Evolutionary conservation across 2,329 filamentous ascomycete species (phyloP).

Genomic region (Lojkania enalia): DNA sequence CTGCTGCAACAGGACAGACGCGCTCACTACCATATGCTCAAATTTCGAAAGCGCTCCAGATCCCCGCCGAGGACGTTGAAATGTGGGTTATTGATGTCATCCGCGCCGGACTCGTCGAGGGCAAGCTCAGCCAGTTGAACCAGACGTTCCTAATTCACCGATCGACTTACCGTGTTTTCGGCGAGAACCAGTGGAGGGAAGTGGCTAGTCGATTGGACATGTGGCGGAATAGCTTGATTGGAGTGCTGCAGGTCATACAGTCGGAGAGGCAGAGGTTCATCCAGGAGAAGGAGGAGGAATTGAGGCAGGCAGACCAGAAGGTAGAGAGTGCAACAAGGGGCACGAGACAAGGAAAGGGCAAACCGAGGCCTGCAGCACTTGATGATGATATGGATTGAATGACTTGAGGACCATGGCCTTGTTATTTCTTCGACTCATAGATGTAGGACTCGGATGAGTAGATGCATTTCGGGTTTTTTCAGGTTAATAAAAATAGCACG

Average conservation of each 20-base stretch:
- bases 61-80: slow-evolving; percentile 84
- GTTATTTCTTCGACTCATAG: no score
- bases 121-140: slow-evolving; percentile 91
- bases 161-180: slow-evolving; percentile 94
- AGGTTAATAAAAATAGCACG: slow-evolving; percentile 24
- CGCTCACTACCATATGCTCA: slow-evolving; percentile 86
- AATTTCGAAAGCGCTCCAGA: slow-evolving; percentile 83
- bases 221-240: slow-evolving; percentile 81
- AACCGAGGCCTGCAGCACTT: slow-evolving; percentile 32
- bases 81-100: slow-evolving; percentile 99
- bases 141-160: slow-evolving; percentile 94
- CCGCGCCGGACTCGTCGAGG: slow-evolving; percentile 91
- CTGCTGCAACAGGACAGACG: slow-evolving; percentile 73
- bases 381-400: slow-evolving; percentile 43
- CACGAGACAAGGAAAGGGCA: slow-evolving; percentile 24
- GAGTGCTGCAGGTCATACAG: slow-evolving; percentile 76
- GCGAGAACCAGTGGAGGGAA: slow-evolving; percentile 97
- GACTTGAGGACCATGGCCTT: no score
- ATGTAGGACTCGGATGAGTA: no score
- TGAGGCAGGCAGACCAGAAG: slow-evolving; percentile 72
- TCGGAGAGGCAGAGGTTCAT: slow-evolving; percentile 80
- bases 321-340: slow-evolving; percentile 43
- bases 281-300: slow-evolving; percentile 75
- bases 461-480: slow-evolving; percentile 23
- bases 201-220: slow-evolving; percentile 87